A percentile compares a stretch with the other conserved stretches of the same genome.
phyloP scores from a whole-genome alignment of 2,329 filamentous ascomycete species.

The Ceratocystis cacaofunesta region DNA sequence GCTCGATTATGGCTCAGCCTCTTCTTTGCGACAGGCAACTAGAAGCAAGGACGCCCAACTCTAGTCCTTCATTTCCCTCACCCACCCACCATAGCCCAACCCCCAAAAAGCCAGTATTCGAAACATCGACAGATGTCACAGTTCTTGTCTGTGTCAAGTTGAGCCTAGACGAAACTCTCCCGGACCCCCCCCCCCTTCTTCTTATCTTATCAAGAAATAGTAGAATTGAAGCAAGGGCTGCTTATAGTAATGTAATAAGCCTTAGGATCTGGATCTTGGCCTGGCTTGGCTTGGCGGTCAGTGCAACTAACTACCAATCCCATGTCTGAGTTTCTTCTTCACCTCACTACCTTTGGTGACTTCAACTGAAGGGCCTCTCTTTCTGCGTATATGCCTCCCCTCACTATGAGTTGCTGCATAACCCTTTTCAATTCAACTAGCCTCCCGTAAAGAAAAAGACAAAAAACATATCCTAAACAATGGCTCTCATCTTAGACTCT shows the following conservation, averaged over 20 bases:
- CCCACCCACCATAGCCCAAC: not conserved
- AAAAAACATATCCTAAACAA: not conserved
- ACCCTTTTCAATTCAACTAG: too few relatives aligned
- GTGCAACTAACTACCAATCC: too few relatives aligned
- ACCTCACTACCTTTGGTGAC: too few relatives aligned
- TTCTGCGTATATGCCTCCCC: too few relatives aligned
- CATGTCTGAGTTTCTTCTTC: too few relatives aligned
- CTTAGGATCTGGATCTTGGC: too few relatives aligned
- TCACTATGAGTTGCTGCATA: too few relatives aligned
- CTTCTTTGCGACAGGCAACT: not conserved
- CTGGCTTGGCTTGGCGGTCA: too few relatives aligned
- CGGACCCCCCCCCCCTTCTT: not conserved
- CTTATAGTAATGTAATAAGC: not conserved
- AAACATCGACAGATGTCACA: conserved; percentile 5
- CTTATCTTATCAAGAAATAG: not conserved
- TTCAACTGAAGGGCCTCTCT: too few relatives aligned
- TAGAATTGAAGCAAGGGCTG: not conserved
- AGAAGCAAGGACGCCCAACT: not conserved
- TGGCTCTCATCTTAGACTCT: not conserved
- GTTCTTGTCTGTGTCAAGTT: conserved; percentile 4
- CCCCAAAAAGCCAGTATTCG: not conserved
- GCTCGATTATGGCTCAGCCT: not conserved
- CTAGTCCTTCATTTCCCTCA: conserved; percentile 6
- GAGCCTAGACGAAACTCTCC: not conserved
- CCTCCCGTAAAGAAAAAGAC: too few relatives aligned